Conservation (phyloP, 768 basidiomycete genomes). For the Lactarius akahatsu region DNA sequence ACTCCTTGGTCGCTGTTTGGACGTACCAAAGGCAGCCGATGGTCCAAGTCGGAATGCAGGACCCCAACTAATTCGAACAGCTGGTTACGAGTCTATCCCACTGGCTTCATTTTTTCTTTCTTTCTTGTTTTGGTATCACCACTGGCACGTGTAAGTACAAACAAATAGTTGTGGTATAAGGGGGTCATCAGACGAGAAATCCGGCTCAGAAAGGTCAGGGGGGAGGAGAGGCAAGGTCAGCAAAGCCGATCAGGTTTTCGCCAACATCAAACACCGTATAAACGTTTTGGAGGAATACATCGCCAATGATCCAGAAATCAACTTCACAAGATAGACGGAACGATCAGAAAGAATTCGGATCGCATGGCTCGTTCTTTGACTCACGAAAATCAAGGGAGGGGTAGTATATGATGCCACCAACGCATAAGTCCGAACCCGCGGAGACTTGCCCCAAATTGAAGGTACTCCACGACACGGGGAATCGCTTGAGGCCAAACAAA, state of each 20-base stretch:
- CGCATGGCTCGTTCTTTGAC: neutral
- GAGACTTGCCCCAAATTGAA: neutral
- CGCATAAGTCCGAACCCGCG: neutral
- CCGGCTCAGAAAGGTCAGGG: neutral
- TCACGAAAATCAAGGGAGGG: conserved; percentile 12
- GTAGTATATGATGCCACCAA: conserved; percentile 7
- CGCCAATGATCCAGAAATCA: conserved; percentile 17
- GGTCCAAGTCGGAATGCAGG: too few relatives aligned
- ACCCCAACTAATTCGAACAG: too few relatives aligned
- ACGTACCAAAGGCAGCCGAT: too few relatives aligned
- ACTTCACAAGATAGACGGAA: neutral
- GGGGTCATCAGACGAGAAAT: neutral
- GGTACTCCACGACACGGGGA: neutral
- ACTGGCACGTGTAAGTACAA: neutral
- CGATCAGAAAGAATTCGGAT: neutral
- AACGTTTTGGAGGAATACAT: neutral
- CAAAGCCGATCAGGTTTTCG: conserved; percentile 9
- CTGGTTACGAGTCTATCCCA: too few relatives aligned
- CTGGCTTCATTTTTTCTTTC: too few relatives aligned
- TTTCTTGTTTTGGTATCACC: neutral
- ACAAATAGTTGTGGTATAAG: neutral
- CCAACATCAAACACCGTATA: conserved; percentile 16
- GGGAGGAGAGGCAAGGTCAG: neutral
- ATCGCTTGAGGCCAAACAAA: neutral
- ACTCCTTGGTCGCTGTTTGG: too few relatives aligned